Evolutionary conservation across 441 rosid species (phyloP).

Genomic region (Codiaeum variegatum): DNA sequence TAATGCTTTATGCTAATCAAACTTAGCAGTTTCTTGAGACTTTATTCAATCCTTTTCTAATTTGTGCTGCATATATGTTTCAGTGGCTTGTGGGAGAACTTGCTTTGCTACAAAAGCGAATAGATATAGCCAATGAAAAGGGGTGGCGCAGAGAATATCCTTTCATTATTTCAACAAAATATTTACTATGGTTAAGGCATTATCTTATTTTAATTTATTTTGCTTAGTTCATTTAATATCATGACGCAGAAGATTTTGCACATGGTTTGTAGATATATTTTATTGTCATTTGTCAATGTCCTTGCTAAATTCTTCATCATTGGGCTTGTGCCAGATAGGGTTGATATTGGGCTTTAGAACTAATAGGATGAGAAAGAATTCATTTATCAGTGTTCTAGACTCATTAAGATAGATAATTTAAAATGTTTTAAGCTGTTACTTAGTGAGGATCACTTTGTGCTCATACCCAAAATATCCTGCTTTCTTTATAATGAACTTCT

Average conservation of each 20-base stretch:
- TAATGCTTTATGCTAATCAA: conserved; percentile 9
- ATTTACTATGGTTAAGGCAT: not conserved
- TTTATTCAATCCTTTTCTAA: conserved; percentile 15
- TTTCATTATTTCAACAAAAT: conserved; percentile 26
- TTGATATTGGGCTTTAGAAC: not conserved
- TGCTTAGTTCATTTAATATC: not conserved
- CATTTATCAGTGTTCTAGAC: not conserved
- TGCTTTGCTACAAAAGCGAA: conserved; percentile 50
- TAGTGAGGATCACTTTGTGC: not conserved
- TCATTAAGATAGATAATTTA: not conserved
- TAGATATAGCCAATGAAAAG: conserved; percentile 80
- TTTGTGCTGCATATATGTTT: conserved; percentile 20
- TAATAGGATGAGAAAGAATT: not conserved
- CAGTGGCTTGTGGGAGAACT: conserved; percentile 79
- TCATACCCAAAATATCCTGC: not conserved
- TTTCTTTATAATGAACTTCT: not conserved
- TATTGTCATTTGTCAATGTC: not conserved
- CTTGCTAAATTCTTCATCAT: not conserved
- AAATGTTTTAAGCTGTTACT: not conserved
- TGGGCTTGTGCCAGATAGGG: not conserved
- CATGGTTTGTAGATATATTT: not conserved
- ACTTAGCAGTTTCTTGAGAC: conserved; percentile 17
- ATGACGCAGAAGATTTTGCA: not conserved
- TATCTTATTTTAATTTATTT: not conserved
- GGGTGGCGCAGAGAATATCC: conserved; percentile 99